Evolutionary conservation across 495 filamentous ascomycete species (phyloP), one percentile per base, ranked within the genome.

Genomic region (Aspergillus cristatus): DNA sequence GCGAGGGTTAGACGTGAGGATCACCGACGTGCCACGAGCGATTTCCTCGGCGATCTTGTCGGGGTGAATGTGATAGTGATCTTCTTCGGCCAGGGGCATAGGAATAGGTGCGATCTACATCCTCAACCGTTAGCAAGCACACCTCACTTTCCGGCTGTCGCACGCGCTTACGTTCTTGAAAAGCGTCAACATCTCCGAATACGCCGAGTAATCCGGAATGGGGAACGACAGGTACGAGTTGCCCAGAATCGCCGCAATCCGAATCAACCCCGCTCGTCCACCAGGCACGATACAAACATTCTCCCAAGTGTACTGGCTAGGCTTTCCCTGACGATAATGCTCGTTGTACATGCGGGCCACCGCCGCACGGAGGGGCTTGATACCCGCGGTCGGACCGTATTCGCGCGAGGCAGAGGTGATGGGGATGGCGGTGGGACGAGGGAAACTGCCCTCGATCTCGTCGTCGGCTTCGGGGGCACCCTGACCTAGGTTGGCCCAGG

Each of bases 231-330:
- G 72, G 50, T 94, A 94, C 37, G 87, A 81, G 52, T 94, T 94
- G 47, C 87, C 87, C 47, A 97, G 58, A 10, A 97, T 90, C 15
- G 90, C 90, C 2, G 90, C 88, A 62, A 96, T 94, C 33, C 90
- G 76, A 45, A 96, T 94, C 65, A 97, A 66, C 16, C 90, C 90
- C 12, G 90, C 89, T 44, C 90, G 72, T 17, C 90, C 90, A 58
- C 90, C 90, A 28, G 90, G 90, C 3, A 97, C 90, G 53, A 97
- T 93, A 60, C 84, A 88, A n/a, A 96, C 90, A 62, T 97, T 96
- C 66, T 96, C 90, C 82, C 86, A 94, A n/a, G 82, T 88, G 56
- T 97, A 96, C 60, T 94, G 71, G 56, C 82, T 89, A n/a, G 71
- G 66, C 63, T 91, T 88, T 41, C 83, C 85, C 61, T 89, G 67